Evolutionary conservation across 352 stramenopile species (phyloP).

Genomic region (Globisporangium middletonii): DNA sequence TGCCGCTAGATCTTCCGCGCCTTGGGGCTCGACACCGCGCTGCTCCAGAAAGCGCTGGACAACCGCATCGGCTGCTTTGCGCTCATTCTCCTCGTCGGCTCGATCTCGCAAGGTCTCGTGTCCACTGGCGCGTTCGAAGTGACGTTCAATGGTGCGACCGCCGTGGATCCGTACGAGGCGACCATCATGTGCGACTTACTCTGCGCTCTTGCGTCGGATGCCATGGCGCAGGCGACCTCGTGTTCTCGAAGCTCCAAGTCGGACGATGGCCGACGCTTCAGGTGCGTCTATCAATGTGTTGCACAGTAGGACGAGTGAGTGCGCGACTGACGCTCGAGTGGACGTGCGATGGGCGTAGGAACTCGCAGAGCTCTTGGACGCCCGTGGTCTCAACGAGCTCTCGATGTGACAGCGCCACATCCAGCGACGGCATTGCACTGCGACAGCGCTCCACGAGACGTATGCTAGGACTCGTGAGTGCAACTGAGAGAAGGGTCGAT

Average conservation of each 20-base stretch:
- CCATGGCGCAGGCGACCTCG: slow-evolving; percentile 37
- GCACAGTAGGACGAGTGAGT: too few relatives aligned
- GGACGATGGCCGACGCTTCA: slow-evolving; percentile 63
- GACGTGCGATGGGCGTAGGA: not conserved
- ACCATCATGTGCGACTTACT: not conserved
- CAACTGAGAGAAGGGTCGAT: too few relatives aligned
- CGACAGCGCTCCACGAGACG: too few relatives aligned
- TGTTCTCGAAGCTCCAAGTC: slow-evolving; percentile 71
- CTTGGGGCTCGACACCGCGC: slow-evolving; percentile 34
- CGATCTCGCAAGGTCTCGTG: slow-evolving; percentile 51
- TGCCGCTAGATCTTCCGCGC: slow-evolving; percentile 35
- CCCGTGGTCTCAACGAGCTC: slow-evolving; percentile 3
- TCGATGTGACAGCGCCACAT: not conserved
- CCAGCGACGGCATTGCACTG: too few relatives aligned
- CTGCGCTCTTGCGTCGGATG: not conserved
- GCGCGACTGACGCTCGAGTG: not conserved
- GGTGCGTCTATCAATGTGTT: slow-evolving; percentile 16
- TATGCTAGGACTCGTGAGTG: too few relatives aligned
- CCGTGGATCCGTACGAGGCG: not conserved
- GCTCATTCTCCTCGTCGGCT: slow-evolving; percentile 59
- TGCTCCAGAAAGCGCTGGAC: slow-evolving; percentile 61
- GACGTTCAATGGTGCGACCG: slow-evolving; percentile 61
- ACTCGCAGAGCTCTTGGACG: slow-evolving; percentile 4
- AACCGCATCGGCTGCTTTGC: slow-evolving; percentile 70
- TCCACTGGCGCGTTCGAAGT: slow-evolving; percentile 78